phyloP scores from a whole-genome alignment of 257 asterid genomes.

The Solanum virginianum region DNA sequence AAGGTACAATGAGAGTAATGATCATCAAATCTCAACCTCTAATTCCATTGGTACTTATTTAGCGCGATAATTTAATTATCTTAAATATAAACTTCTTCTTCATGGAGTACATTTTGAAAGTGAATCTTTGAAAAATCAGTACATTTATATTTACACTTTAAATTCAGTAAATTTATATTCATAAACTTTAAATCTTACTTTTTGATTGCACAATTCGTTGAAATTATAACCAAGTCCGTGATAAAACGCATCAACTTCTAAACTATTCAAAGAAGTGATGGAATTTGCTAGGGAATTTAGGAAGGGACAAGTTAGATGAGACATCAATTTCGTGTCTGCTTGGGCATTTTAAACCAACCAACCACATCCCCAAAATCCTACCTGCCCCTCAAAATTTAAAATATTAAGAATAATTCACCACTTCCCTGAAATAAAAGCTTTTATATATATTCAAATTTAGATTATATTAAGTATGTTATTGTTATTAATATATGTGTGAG shows the following conservation, averaged over 20 bases:
- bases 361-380: not conserved
- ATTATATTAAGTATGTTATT: too few relatives aligned
- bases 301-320: not conserved
- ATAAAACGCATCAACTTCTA: not conserved
- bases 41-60: not conserved
- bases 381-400: not conserved
- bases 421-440: not conserved
- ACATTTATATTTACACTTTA: not conserved
- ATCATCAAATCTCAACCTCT: not conserved
- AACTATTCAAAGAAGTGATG: not conserved
- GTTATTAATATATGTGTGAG: too few relatives aligned
- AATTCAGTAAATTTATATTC: not conserved
- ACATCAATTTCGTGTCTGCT: not conserved
- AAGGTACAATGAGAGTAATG: not conserved
- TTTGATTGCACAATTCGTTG: fast-evolving
- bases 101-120: not conserved
- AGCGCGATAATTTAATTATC: not conserved
- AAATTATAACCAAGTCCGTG: too few relatives aligned
- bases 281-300: not conserved
- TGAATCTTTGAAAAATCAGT: not conserved
- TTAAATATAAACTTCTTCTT: not conserved
- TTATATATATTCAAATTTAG: too few relatives aligned
- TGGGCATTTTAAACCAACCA: not conserved
- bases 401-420: not conserved
- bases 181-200: not conserved